Evolutionary conservation across 371 early-diverging fungal species (phyloP).

Genomic region (Haplosporangium sp.): DNA sequence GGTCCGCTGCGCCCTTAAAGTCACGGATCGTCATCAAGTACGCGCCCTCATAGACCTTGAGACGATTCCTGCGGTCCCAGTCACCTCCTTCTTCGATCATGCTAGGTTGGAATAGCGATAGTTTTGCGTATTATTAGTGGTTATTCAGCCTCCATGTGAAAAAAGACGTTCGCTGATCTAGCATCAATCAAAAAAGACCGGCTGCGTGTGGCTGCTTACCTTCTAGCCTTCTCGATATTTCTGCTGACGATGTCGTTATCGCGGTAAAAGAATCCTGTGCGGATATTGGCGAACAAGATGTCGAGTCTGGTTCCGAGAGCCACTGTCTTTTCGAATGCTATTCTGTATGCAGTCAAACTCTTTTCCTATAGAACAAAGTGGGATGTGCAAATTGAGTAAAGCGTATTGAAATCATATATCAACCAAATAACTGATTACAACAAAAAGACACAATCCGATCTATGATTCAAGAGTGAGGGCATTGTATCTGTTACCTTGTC

Average conservation of each 20-base stretch:
- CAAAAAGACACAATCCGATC: too few relatives aligned
- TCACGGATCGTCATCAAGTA: conserved; percentile 94
- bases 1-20: conserved; percentile 91
- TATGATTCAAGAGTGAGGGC: too few relatives aligned
- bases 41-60: conserved; percentile 98
- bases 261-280: conserved; percentile 94
- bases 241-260: conserved; percentile 84
- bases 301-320: conserved; percentile 94
- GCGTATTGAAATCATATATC: neutral
- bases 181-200: neutral
- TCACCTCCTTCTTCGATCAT: conserved; percentile 98
- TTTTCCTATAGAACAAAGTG: conserved; percentile 69
- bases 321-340: conserved; percentile 86
- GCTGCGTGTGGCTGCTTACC: conserved; percentile 36
- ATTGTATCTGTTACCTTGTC: conserved; percentile 76
- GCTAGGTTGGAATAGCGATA: conserved; percentile 42
- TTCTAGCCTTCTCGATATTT: conserved; percentile 84
- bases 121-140: too few relatives aligned
- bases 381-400: neutral
- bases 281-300: conserved; percentile 89
- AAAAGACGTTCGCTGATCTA: neutral
- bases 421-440: too few relatives aligned
- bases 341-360: conserved; percentile 85
- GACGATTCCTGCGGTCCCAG: conserved; percentile 99
- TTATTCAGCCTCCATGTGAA: neutral